phyloP scores from a whole-genome alignment of 257 asterid genomes.

The Thymus quinquecostatus region DNA sequence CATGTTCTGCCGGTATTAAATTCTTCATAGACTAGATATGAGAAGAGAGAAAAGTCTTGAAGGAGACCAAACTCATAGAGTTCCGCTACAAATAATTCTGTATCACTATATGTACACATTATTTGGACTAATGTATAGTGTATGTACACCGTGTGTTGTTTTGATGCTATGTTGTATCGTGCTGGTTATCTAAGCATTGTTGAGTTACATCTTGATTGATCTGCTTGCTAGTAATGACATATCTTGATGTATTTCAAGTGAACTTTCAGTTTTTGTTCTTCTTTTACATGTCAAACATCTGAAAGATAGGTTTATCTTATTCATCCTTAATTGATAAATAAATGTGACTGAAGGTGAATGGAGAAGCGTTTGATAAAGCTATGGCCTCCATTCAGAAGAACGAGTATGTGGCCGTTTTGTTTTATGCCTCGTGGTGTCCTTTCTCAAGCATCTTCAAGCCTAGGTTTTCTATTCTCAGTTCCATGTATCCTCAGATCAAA shows the following conservation, averaged over 20 bases:
- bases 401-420: conserved; percentile 54
- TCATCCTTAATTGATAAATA: conserved; percentile 19
- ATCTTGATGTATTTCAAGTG: background rate
- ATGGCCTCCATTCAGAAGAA: conserved; percentile 43
- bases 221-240: background rate
- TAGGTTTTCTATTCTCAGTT: conserved; percentile 55
- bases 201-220: background rate
- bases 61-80: too few species aligned
- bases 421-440: conserved; percentile 77
- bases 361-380: conserved; percentile 51
- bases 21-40: background rate
- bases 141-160: background rate
- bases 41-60: background rate
- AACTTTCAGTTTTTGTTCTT: background rate
- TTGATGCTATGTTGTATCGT: background rate
- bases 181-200: background rate
- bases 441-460: conserved; percentile 53
- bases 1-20: too few species aligned
- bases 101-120: background rate
- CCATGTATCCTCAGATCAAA: conserved; percentile 68
- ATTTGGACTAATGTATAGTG: background rate
- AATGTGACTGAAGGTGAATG: conserved; percentile 58
- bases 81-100: background rate
- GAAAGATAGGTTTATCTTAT: background rate
- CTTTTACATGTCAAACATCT: background rate